phyloP scores from a whole-genome alignment of 2,329 filamentous ascomycete species.

The Colletotrichum tropicicola region DNA sequence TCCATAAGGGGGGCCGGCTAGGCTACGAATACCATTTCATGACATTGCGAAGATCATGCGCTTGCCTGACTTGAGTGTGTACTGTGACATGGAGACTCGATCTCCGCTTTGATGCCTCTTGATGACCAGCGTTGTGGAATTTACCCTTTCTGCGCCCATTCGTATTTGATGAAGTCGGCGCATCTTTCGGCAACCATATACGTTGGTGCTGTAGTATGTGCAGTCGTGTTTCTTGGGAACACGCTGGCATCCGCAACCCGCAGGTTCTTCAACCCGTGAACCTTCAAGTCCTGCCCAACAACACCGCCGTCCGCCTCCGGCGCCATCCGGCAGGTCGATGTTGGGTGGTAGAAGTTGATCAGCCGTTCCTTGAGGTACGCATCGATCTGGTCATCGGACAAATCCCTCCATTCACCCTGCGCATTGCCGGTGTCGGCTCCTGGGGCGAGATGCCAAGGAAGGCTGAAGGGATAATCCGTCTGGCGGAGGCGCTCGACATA shows the following conservation, averaged over 20 bases:
- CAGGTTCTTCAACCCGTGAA: constrained; percentile 31
- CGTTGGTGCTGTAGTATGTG: constrained; percentile 39
- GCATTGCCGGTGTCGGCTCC: background rate
- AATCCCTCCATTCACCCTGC: constrained; percentile 34
- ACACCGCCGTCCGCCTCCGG: constrained; percentile 22
- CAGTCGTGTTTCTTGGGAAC: constrained; percentile 39
- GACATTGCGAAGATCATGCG: background rate
- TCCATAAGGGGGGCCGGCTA: background rate
- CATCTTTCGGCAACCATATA: constrained; percentile 43
- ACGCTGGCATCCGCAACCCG: constrained; percentile 39
- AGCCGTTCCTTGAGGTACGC: constrained; percentile 28
- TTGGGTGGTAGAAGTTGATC: constrained; percentile 8
- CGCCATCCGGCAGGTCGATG: constrained; percentile 33
- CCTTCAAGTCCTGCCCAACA: constrained; percentile 26
- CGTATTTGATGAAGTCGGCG: constrained; percentile 38
- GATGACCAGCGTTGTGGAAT: no score
- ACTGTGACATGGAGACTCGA: no score
- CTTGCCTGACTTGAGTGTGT: no score
- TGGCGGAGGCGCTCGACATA: constrained; percentile 38
- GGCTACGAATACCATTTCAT: background rate
- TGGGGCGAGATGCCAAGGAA: constrained; percentile 10
- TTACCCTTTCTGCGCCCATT: no score
- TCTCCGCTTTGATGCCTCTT: no score
- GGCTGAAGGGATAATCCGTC: constrained; percentile 35
- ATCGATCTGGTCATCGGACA: constrained; percentile 41